Base-by-base conservation (phyloP, 176 grass and related monocot species). In the Carex kokanica region DNA sequence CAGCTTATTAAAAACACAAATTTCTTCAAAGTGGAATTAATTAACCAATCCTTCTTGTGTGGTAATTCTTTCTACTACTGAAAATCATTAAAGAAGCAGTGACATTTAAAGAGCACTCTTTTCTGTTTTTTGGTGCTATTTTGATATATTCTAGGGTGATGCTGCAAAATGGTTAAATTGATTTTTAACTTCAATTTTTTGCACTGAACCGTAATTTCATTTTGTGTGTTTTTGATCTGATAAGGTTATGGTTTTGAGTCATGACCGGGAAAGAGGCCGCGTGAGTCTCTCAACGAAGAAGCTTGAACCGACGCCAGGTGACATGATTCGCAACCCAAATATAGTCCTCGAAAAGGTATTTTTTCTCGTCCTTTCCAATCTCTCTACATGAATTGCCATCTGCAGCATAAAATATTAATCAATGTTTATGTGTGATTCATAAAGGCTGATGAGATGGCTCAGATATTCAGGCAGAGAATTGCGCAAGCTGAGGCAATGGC, bases 381-480 rank as follows among this genome's bases (percentile, higher is more conserved):
- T 82, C 13, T 81, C 79, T 81, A 45, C 41, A 9, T 81, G 29
- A 9, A 23, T 58, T 63, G 78, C 38, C 7, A 61, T 41, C 0
- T 61, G 20, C 6, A 45, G 24, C 73, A 67, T 66, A 15, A 49
- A 66, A 82, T 45, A 67, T 25, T 64, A 67, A 82, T 67, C 38
- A 64, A 29, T 77, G 52, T 75, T 54, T 55, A 25, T 52, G 18
- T 43, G 6, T 82, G 38, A 24, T 67, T 61, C 14, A 29, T 67
- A 17, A 51, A 99, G 96, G 96, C 91, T 36, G 96, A 99, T 83
- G 93, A 99, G 83, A 99, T 99, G 96, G 93, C 93, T 60, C 96
- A 93, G 88, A 93, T 93, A 90, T 99, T 99, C 91, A 93, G 96
- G 77, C 93, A 93, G 89, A 85, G 91, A 88, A 99, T 99, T 88